Conservation (phyloP, 805 yeast species). For the Cyberlindnera maclurae region DNA sequence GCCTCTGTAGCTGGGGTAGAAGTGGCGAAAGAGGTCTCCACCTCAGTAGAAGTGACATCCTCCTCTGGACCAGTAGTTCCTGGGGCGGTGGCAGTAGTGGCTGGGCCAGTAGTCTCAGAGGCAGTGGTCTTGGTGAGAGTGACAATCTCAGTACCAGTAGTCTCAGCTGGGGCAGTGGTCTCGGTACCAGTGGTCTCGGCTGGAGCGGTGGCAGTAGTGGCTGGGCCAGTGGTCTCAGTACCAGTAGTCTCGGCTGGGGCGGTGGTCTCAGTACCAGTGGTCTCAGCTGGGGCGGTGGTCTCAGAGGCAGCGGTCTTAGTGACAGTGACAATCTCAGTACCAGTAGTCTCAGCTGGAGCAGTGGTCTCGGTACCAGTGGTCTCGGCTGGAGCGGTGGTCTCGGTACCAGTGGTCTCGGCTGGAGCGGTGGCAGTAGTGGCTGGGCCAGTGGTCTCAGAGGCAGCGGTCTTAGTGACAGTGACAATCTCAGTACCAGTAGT, state of each 20-base stretch:
- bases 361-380: too few relatives aligned
- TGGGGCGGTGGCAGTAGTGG: neutral
- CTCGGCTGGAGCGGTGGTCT: too few relatives aligned
- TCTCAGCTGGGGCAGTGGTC: neutral
- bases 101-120: neutral
- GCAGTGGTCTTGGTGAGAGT: neutral
- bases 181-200: neutral
- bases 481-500: neutral
- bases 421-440: neutral
- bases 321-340: neutral
- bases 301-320: neutral
- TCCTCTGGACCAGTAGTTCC: neutral
- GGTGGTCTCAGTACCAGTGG: neutral
- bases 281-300: neutral
- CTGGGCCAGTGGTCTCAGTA: neutral
- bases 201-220: neutral
- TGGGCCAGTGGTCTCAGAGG: neutral
- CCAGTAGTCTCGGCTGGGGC: neutral
- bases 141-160: neutral
- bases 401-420: neutral
- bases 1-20: neutral
- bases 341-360: neutral
- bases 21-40: neutral
- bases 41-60: neutral
- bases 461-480: neutral